Conservation (phyloP, 345 rosid genomes). For the Erodium maritimum region DNA sequence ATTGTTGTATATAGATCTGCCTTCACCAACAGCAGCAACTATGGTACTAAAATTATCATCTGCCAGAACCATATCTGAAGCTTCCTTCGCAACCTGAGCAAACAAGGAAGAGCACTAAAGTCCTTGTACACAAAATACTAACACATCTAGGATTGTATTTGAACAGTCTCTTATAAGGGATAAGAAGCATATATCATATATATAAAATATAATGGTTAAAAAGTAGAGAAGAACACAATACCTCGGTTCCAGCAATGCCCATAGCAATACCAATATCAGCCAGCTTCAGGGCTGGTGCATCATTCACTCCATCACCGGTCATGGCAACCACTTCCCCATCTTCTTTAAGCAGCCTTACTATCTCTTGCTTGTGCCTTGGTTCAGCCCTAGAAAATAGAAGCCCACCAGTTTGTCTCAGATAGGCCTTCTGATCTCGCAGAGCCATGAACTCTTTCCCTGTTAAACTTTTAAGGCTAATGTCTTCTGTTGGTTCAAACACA, state of each 20-base stretch:
- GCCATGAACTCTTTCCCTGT: conserved; percentile 35
- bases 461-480: conserved; percentile 24
- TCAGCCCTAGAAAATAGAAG: conserved; percentile 43
- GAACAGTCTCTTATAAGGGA: neutral
- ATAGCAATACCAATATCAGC: conserved; percentile 62
- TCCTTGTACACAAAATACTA: neutral
- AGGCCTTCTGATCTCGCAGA: conserved; percentile 19
- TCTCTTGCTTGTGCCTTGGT: conserved; percentile 43
- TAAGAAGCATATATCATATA: neutral
- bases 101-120: neutral
- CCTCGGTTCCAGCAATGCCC: conserved; percentile 71
- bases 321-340: conserved; percentile 61
- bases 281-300: conserved; percentile 58
- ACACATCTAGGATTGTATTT: too few relatives aligned
- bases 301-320: conserved; percentile 63
- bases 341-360: conserved; percentile 42
- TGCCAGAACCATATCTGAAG: conserved; percentile 74
- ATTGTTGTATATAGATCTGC: conserved; percentile 59
- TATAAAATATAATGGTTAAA: neutral
- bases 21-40: conserved; percentile 66
- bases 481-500: conserved; percentile 33
- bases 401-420: conserved; percentile 29
- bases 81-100: conserved; percentile 75
- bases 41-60: conserved; percentile 70
- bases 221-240: conserved; percentile 5